phyloP scores from a whole-genome alignment of 2,329 filamentous ascomycete genomes.

The Aureobasidium leucospermi region DNA sequence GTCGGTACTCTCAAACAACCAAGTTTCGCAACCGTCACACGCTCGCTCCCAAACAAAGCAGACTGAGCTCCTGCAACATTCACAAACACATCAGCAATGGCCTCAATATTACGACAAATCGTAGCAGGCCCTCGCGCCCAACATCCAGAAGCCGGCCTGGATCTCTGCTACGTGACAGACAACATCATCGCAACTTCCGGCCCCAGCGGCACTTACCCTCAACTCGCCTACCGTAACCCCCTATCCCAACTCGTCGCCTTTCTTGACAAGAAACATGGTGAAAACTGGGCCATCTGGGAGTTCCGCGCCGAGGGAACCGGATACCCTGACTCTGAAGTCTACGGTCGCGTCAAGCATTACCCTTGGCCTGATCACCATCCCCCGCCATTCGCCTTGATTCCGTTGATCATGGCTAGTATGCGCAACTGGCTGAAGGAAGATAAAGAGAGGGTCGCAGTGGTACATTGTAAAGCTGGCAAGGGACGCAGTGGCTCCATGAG shows the following conservation, averaged over 20 bases:
- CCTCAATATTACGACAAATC: conserved; percentile 78
- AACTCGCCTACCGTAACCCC: conserved; percentile 89
- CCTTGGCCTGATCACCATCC: conserved; percentile 97
- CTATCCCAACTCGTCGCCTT: conserved; percentile 80
- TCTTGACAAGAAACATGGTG: conserved; percentile 74
- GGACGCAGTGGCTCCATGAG: conserved; percentile 82
- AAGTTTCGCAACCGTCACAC: background rate
- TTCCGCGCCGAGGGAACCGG: conserved; percentile 95
- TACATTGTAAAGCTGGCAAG: conserved; percentile 97
- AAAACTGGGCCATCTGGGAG: conserved; percentile 94
- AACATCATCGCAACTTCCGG: conserved; percentile 74
- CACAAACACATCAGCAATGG: conserved; percentile 30
- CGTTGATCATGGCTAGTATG: conserved; percentile 87
- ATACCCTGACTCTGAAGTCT: conserved; percentile 85
- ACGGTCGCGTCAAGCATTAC: conserved; percentile 78
- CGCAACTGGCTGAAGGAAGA: conserved; percentile 67
- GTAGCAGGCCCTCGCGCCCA: conserved; percentile 78
- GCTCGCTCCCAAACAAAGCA: no score
- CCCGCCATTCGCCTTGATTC: conserved; percentile 82
- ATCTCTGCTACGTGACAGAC: conserved; percentile 92
- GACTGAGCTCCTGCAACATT: background rate
- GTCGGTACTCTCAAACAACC: background rate
- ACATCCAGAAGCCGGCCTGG: conserved; percentile 80
- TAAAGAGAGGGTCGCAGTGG: conserved; percentile 64
- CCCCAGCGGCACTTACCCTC: conserved; percentile 80